Conservation (phyloP, 345 rosid genomes). For the Euphorbia tirucalli region DNA sequence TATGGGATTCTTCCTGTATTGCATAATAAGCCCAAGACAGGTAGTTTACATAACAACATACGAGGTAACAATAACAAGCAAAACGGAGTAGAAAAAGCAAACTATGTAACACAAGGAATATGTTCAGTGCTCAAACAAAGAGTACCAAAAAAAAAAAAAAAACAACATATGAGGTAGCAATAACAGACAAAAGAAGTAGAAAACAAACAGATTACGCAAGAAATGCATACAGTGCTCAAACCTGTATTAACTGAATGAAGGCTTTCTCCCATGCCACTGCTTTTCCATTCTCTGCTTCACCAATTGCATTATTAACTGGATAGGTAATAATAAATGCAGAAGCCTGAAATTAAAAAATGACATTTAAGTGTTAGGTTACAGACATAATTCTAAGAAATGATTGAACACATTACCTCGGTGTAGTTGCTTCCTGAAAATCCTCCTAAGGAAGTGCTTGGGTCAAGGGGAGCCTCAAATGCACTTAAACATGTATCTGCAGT, state of each 20-base stretch:
- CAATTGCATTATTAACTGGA: slow-evolving; percentile 82
- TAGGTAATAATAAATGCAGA: slow-evolving; percentile 87
- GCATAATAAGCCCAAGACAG: not conserved
- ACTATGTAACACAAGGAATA: not conserved
- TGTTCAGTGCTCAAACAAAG: slow-evolving; percentile 33
- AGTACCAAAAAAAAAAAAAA: not conserved
- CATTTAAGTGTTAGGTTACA: not conserved
- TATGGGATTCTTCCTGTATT: not conserved
- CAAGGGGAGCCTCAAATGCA: slow-evolving; percentile 92
- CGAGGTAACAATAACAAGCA: not conserved
- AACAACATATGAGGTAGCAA: not conserved
- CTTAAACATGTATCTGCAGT: slow-evolving; percentile 82
- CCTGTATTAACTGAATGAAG: slow-evolving; percentile 81
- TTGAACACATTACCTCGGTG: slow-evolving; percentile 56
- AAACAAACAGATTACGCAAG: not conserved
- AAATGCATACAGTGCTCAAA: slow-evolving; percentile 21
- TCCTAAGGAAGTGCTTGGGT: slow-evolving; percentile 89
- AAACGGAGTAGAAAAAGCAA: not conserved
- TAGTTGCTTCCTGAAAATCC: slow-evolving; percentile 82
- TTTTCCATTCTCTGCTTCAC: slow-evolving; percentile 63
- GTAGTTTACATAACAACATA: not conserved
- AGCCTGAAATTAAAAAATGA: slow-evolving; percentile 50
- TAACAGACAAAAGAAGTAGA: not conserved
- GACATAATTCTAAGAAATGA: slow-evolving; percentile 17
- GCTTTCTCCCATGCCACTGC: slow-evolving; percentile 98